Base-by-base conservation (phyloP, 345 rosid genomes). In the Capsella bursapastoris region DNA sequence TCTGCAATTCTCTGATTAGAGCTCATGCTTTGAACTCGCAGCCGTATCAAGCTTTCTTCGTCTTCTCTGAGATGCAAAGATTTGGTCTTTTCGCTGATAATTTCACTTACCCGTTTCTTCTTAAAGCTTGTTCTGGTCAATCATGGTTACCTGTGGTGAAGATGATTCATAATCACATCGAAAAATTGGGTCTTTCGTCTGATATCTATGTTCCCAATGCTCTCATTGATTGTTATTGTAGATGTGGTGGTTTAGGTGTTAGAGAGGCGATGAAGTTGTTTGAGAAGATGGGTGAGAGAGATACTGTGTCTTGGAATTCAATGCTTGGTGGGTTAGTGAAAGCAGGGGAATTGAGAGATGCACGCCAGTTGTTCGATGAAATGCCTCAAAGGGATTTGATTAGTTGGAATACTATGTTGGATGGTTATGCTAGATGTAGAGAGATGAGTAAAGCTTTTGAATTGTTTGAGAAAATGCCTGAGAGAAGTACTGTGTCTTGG, bases 201-300 rank as follows among this genome's bases (percentile, higher is more conserved):
- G 98, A 93, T 84, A 75, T 89, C 1, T 91, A 86, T 72, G 91
- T 91, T 53, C 98, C 98, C 48, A 93, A 93, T 73, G 82, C 97
- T 3, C 79, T 93, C 15, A 88, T 93, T 28, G 97, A 88, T 84
- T 83, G 88, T 72, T 93, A 93, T 63, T 88, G 80, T 0, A 88
- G 78, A 76, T 93, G 96, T 68, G 97, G 97, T 28, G 82, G 48
- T 7, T 44, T 44, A 60, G 96, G 98, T 49, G 73, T 93, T 73
- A 43, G 63, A 40, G 80, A 68, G n/a, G 96, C 98, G 2, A 80
- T 65, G 87, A 91, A 78, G 80, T 61, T 91, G 82, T 91, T 91
- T 72, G 55, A 25, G 66, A 40, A 22, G 31, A 85, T 89, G 94
- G 77, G 47, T 10, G 84, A 82, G 67, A 84, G 81, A 73, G 97